Percentiles rank a stretch among this genome's conserved stretches.
Evolutionary conservation across 495 filamentous ascomycete genomes (phyloP).

Genomic region (Gamarada debralockiae): DNA sequence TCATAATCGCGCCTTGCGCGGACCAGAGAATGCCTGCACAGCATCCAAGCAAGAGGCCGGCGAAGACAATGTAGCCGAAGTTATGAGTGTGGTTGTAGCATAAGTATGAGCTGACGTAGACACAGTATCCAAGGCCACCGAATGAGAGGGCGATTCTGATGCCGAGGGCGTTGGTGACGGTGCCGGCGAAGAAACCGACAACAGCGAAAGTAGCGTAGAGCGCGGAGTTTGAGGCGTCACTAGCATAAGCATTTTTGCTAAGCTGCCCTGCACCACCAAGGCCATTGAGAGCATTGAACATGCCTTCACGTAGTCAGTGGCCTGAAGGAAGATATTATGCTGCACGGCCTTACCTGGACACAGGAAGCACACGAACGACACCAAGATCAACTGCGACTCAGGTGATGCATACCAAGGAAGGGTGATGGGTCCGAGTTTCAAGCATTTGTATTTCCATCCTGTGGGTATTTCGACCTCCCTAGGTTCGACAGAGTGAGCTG

Average conservation of each 20-base stretch:
- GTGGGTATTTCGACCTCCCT: no score
- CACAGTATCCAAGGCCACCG: constrained; percentile 78
- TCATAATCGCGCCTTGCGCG: constrained; percentile 91
- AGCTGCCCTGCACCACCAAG: constrained; percentile 74
- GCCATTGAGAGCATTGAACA: constrained; percentile 24
- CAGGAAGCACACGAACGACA: no score
- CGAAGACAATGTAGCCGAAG: constrained; percentile 70
- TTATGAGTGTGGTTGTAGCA: constrained; percentile 80
- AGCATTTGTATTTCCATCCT: constrained; percentile 68
- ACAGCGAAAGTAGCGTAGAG: constrained; percentile 79
- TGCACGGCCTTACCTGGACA: constrained; percentile 57
- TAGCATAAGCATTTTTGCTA: no score
- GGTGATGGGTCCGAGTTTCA: constrained; percentile 51
- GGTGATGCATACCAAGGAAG: constrained; percentile 73
- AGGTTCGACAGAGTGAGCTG: no score
- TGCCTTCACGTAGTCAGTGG: background rate
- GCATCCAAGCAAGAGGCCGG: constrained; percentile 64
- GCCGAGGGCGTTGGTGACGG: constrained; percentile 69
- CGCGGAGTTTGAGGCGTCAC: constrained; percentile 56
- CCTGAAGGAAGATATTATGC: background rate
- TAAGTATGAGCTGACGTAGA: constrained; percentile 75
- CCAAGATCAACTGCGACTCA: constrained; percentile 64
- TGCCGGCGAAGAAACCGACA: constrained; percentile 83
- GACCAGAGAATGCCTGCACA: constrained; percentile 88
- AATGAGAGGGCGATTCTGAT: constrained; percentile 65